Evolutionary conservation across 176 grass and related monocot species (phyloP).

Genomic region (barley (Hordeum vulgare)): MorexV3_pseudomolecules_assembly NC_058524.1:630484516-630485015

Average conservation of each 20-base stretch:
- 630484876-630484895: not conserved
- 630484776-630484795: not conserved
- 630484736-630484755: not conserved
- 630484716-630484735: not conserved
- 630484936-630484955: conserved; percentile 31
- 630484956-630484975: conserved; percentile 23
- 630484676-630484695: not conserved
- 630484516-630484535: not conserved
- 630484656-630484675: not conserved
- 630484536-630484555: not conserved
- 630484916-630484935: conserved; percentile 13
- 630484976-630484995: conserved; percentile 29
- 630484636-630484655: not conserved
- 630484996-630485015: conserved; percentile 31
- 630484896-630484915: conserved; percentile 2
- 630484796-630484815: not conserved
- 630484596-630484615: not conserved
- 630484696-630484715: not conserved
- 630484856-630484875: conserved; percentile 34
- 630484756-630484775: not conserved
- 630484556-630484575: not conserved
- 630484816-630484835: not conserved
- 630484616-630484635: conserved; percentile 11
- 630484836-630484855: not conserved
- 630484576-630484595: not conserved